Base-by-base conservation (phyloP, 2,329 filamentous ascomycete genomes). In the Epichloe coenophiala region DNA sequence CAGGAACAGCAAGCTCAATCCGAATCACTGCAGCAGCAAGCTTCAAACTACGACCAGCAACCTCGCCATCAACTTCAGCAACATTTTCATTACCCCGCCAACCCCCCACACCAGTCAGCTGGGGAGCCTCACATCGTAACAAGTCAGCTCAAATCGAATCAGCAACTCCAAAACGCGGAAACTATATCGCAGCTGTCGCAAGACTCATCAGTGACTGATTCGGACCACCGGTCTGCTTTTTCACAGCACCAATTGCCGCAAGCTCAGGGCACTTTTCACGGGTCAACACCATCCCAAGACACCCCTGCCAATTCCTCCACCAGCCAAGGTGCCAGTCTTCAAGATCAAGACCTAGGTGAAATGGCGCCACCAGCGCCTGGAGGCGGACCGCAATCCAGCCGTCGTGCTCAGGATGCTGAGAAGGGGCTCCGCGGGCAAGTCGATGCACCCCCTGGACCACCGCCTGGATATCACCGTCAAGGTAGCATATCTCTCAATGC, bases 101-200 rank as follows among this genome's bases (percentile, higher is more conserved):
- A 47, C 45, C 50, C 54, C 44, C 17, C 54, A 15, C 67, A 67
- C 41, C 66, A 71, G 47, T 68, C 69, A 48, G 60, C 60, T 52
- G 62, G 61, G 33, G 67, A 64, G 45, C 61, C 66, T 52, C 67
- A 61, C 48, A 56, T 63, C 40, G 62, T 62, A 53, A 60, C 65
- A n/a, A 62, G 62, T 39, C 65, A 69, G 49, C 60, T 68, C 48
- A 63, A 57, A 55, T 65, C 56, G 52, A 58, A 54, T 51, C 64
- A 61, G 43, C 62, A 63, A 49, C 62, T 62, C 48, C 66, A 63
- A 51, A 81, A 80, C 59, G 66, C 77, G 31, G 80, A 83, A 62
- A 80, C 78, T 5, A 64, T 79, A 38, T 83, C 79, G 6, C 78
- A 82, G 63, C 62, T 80, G 57, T 83, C 80, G 60, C 73, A 77